These are phyloP conservation scores for Phytophthora sp. DNA, from an alignment of 352 stramenopile species.

Conservation along the genomic window DNA sequence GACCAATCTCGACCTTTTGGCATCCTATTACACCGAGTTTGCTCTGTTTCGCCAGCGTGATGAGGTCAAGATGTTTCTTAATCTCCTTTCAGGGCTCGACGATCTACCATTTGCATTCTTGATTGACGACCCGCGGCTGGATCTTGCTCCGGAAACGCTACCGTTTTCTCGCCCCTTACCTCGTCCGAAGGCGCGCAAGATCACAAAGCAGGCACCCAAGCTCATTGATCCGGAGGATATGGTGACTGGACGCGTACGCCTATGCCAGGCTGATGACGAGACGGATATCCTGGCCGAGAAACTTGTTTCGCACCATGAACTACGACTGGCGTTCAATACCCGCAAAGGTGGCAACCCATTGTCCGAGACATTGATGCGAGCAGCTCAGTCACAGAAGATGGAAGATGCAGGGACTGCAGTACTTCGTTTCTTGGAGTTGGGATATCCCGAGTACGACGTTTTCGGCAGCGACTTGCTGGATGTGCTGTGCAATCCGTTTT, in stretches of 20 bases:
- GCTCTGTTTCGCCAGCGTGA: constrained; percentile 82
- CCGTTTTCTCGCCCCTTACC: constrained; percentile 77
- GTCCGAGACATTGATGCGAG: constrained; percentile 70
- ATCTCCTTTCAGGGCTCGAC: constrained; percentile 69
- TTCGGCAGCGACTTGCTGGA: constrained; percentile 78
- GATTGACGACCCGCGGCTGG: constrained; percentile 77
- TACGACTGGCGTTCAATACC: constrained; percentile 74
- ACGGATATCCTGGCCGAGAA: constrained; percentile 76
- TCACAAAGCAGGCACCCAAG: constrained; percentile 60
- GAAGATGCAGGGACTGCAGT: constrained; percentile 76
- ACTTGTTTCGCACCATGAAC: constrained; percentile 76
- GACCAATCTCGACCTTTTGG: constrained; percentile 76
- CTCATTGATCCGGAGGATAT: constrained; percentile 88
- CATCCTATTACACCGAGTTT: constrained; percentile 83
- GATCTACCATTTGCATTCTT: constrained; percentile 79
- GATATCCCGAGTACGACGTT: constrained; percentile 86
- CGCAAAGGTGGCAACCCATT: constrained; percentile 78
- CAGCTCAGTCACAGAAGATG: constrained; percentile 62
- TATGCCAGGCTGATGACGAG: constrained; percentile 71
- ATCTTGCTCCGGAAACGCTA: constrained; percentile 64
- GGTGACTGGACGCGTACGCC: constrained; percentile 70
- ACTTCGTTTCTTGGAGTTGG: constrained; percentile 83
- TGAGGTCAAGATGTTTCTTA: constrained; percentile 78
- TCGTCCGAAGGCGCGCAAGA: constrained; percentile 53
- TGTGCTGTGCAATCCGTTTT: constrained; percentile 84